Evolutionary conservation across 768 basidiomycete species (phyloP), one percentile per base, ranked within the genome.

Genomic region (Rhodotorula graminis): DNA sequence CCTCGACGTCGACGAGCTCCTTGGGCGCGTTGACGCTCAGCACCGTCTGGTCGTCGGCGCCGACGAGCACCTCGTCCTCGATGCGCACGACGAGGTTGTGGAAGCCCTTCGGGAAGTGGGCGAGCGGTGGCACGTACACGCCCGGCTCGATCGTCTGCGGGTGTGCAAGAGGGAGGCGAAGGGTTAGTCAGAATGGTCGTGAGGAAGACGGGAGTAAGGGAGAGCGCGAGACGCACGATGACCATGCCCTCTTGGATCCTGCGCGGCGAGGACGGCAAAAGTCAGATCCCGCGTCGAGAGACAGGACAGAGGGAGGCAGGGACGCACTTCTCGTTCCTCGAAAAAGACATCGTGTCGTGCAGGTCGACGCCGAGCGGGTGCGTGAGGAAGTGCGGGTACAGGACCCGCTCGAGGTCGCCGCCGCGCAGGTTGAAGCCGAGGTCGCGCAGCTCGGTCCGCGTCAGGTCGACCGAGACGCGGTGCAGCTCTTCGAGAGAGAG

Each of bases 291-390:
- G 7, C 3, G n/a, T 12, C 53, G n/a, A 12, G 8, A 25, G 23
- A 21, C 56, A 37, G 25, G 33, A 40, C 31, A 60, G 52, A 47
- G 29, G 58, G 46, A 64, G 56, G 37, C 19, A 59, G 81, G 58
- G 27, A 25, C 80, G 73, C 50, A 82, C 81, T 75, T 74, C 46
- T 80, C 78, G 62, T 76, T 78, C 47, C 82, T 71, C 59, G 78
- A 76, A 31, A 80, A 79, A 7, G 80, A 78, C 29, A 81, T 80
- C 58, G 92, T 90, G 79, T 98, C 96, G 77, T 98, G 95, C 65
- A 98, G 80, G 82, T 98, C 95, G 62, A 96, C 88, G 12, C 96
- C 96, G 50, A 98, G 88, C 14, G 91, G 90, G 82, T 99, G 96
- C 40, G 90, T 87, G 60, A 99, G 81, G 74, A 88, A 92, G 83